Evolutionary conservation across 345 rosid genomes (phyloP), one percentile per base, ranked within the genome.

Genomic region (Abelmoschus esculentus): DNA sequence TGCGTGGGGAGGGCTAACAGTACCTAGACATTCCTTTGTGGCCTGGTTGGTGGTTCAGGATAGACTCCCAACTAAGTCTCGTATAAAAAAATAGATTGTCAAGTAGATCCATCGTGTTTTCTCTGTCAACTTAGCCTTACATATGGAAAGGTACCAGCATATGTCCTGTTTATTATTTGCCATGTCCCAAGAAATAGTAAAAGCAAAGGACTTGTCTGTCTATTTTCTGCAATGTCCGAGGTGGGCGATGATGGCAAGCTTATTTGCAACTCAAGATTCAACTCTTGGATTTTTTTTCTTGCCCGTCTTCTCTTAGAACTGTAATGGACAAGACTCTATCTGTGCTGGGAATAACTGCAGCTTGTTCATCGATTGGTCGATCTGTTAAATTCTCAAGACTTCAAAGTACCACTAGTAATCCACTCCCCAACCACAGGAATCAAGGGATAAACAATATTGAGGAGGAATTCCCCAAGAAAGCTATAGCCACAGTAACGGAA

Each of bases 331-430:
- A 54, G 58, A 54, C 28, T 7, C 38, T 34, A 49, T 49, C 12
- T 53, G 19, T 65, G 69, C 13, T 59, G 44, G 32, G 66, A 59
- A 40, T 22, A 5, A 55, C 44, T 5, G 38, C 44, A 34, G 38
- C 38, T 67, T 67, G 44, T 52, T 31, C 58, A 47, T 50, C 46
- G 57, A 83, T 73, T 0, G 79, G 76, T 3, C 73, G 81, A 80
- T 83, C 86, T 2, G 86, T 82, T 17, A 61, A 76, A 28, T 86
- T 85, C 26, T 85, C 86, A 49, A 85, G 72, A 31, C 89, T 81
- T 3, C 83, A 74, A 12, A 28, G 31, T 28, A 28, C n/a, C n/a
- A n/a, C n/a, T n/a, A n/a, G n/a, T n/a, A n/a, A n/a, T n/a, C n/a
- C n/a, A n/a, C n/a, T n/a, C n/a, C n/a, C n/a, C n/a, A n/a, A n/a